Conservation (phyloP, 805 yeast species). For the Candida maris region DNA sequence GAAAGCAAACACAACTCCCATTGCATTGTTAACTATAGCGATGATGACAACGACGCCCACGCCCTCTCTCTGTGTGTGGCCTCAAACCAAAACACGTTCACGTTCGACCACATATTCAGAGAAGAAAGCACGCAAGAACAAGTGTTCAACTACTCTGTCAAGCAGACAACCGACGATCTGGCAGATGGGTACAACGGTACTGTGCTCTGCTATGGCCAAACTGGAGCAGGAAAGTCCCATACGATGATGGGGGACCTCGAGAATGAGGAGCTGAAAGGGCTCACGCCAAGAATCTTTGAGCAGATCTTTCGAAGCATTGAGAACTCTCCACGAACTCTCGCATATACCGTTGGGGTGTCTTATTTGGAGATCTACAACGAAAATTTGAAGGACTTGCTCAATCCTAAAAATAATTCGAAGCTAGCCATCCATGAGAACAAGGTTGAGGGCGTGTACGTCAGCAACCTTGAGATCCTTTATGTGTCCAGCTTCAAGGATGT, state of each 20-base stretch:
- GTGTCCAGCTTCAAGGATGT: slow-evolving; percentile 60
- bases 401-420: slow-evolving; percentile 34
- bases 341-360: slow-evolving; percentile 64
- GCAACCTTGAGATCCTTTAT: slow-evolving; percentile 60
- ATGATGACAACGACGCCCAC: slow-evolving; percentile 11
- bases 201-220: slow-evolving; percentile 66
- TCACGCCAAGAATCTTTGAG: slow-evolving; percentile 70
- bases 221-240: slow-evolving; percentile 80
- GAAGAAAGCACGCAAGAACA: slow-evolving; percentile 49
- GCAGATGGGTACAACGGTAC: slow-evolving; percentile 54
- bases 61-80: slow-evolving; percentile 13
- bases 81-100: slow-evolving; percentile 33
- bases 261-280: slow-evolving; percentile 46
- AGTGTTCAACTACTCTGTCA: slow-evolving; percentile 55
- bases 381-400: slow-evolving; percentile 64
- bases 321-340: slow-evolving; percentile 47
- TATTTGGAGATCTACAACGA: slow-evolving; percentile 84
- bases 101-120: slow-evolving; percentile 65
- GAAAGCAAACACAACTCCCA: slow-evolving; percentile 11
- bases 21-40: slow-evolving; percentile 10
- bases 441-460: slow-evolving; percentile 62
- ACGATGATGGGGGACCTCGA: slow-evolving; percentile 66
- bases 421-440: slow-evolving; percentile 62
- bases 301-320: slow-evolving; percentile 56
- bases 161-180: slow-evolving; percentile 64